Base-by-base conservation (phyloP, 2,329 filamentous ascomycete genomes). In the Fusarium penzigii region DNA sequence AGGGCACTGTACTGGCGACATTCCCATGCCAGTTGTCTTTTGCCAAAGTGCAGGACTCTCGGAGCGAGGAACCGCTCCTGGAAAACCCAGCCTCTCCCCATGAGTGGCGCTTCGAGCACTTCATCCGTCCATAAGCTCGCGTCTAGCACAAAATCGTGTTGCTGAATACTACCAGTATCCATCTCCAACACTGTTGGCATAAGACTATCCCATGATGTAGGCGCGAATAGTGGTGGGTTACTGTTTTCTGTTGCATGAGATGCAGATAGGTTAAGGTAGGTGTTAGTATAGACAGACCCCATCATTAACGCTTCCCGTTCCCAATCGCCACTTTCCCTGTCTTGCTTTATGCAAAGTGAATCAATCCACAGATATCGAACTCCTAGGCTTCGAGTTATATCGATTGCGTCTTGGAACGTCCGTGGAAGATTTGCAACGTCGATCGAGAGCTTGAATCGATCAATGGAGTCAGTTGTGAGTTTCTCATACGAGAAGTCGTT, bases 291-390 rank as follows among this genome's bases (percentile, higher is more conserved):
- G 7, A 54, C 52, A 7, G 41, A 34, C 5, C 17, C 36, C 52
- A 54, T 54, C 16, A 20, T 11, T 2, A 17, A 20, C 34, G 48
- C 43, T 20, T 54, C 48, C 3, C 39, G 2, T 7, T 48, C 2
- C 52, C 48, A 54, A 13, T 54, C 48, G 29, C 17, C 14, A 5
- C 20, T 32, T 10, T 42, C 50, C 8, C 42, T 16, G 10, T 63
- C 61, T 36, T 72, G 69, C 14, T 68, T 42, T 9, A 71, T 71
- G 39, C 69, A 71, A 1, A 70, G 42, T 5, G 66, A 63, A 52
- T 71, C 66, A 29, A 70, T 67, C 70, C 69, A 72, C 1, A 72
- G 32, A 44, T 67, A 70, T 1, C 41, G 39, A 9, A 68, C 29
- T 0, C 49, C 44, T 3, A 71, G 59, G 5, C 46, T 29, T 2